Evolutionary conservation across 805 yeast species (phyloP).

Genomic region (Kuraishia ogatae): DNA sequence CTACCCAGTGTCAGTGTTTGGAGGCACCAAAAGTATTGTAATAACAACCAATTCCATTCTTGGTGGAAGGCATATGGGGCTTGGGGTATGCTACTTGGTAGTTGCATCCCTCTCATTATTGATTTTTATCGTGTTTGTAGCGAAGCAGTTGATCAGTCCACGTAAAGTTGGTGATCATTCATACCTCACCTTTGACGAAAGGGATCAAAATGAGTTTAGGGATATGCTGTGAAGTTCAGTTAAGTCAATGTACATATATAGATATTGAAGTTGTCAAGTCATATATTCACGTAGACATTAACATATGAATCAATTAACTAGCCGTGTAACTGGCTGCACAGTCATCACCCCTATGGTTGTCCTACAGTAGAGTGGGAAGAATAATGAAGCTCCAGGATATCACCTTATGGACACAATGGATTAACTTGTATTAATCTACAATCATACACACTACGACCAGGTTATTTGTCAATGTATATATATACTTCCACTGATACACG

Average conservation of each 20-base stretch:
- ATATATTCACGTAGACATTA: too few species aligned
- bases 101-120: conserved; percentile 72
- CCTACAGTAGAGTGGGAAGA: too few species aligned
- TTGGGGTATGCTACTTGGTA: conserved; percentile 79
- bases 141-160: conserved; percentile 81
- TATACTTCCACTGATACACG: too few species aligned
- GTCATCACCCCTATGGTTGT: too few species aligned
- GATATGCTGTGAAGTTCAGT: conserved; percentile 10
- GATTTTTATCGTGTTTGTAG: conserved; percentile 65
- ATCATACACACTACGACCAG: too few species aligned
- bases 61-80: conserved; percentile 81
- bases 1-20: conserved; percentile 75
- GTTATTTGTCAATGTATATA: too few species aligned
- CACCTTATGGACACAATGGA: too few species aligned
- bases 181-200: conserved; percentile 32
- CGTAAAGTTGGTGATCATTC: conserved; percentile 77
- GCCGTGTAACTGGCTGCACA: too few species aligned
- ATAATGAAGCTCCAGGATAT: too few species aligned
- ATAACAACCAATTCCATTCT: conserved; percentile 73
- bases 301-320: too few species aligned
- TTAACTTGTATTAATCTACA: background rate
- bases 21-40: conserved; percentile 83
- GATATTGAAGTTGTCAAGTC: too few species aligned
- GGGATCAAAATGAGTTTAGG: conserved; percentile 5
- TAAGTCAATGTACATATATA: background rate